Base-by-base conservation (phyloP, 1,284 basidiomycete species). In the Pascua sp. region DNA sequence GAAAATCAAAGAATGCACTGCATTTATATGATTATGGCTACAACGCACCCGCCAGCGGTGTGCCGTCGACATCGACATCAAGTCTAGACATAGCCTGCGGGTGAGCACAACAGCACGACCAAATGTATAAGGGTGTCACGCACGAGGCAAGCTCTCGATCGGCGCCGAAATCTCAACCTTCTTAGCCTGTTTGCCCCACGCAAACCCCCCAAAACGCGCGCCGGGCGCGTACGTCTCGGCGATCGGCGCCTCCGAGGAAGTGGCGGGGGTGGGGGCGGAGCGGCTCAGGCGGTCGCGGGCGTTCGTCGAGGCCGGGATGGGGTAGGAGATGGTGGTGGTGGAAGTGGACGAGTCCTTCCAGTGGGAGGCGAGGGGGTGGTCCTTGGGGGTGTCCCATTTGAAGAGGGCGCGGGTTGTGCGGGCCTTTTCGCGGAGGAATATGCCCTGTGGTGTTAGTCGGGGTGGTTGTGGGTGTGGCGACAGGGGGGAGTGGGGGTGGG, bases 151-250 rank as follows among this genome's bases (percentile, higher is more conserved):
- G 24, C 24, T 32, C 24, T 32, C 24, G 24, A 32, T 47, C 18
- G 18, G 4, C 10, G 17, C 18, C 15, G 45, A 41, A 38, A 46
- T 46, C 37, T 53, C 49, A 32, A 24, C 87, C n/a, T 79, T 80
- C 76, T 86, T 88, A 78, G 82, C 87, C 71, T 89, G 85, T 51
- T 85, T 80, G 17, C 89, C 89, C 60, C 90, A 91, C 2, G 89
- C 88, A 69, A 83, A 83, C 1, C 84, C 84, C n/a, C 73, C 72
- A 52, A 75, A 75, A 45, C 62, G 57, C 8, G 65, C 64, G 5
- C 73, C 73, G n/a, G 68, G 69, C 4, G 7, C 24, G 24, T 32
- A 32, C 4, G 24, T 7, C 24, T 32, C 24, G 24, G 24, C 24
- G 24, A 32, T 32, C 4, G 24, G 24, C 24, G 24, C 7, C 24